Percentiles rank a stretch among this genome's conserved stretches.
These are phyloP conservation scores for Podospora pseudocomata DNA, from an alignment of 495 filamentous ascomycete species.

Conservation along the genomic window DNA sequence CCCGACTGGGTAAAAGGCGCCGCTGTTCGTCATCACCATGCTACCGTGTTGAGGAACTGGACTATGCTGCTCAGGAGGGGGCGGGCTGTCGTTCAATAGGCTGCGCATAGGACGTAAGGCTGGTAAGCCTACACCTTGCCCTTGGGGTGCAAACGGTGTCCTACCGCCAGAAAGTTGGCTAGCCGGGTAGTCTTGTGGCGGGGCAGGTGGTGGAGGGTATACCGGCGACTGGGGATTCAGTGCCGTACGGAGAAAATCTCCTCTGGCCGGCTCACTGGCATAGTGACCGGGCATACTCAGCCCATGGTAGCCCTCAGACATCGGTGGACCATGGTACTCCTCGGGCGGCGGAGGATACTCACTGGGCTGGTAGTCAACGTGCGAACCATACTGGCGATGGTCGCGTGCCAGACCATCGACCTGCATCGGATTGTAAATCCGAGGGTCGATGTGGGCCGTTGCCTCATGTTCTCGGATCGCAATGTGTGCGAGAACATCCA, in stretches of 20 bases:
- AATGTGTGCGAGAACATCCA: slow-evolving; percentile 34
- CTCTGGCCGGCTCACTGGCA: slow-evolving; percentile 16
- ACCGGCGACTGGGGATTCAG: slow-evolving; percentile 34
- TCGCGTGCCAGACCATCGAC: slow-evolving; percentile 4
- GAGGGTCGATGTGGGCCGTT: slow-evolving; percentile 10
- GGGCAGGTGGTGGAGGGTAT: slow-evolving; percentile 8
- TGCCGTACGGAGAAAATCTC: slow-evolving; percentile 42
- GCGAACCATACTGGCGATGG: background rate
- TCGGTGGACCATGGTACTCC: background rate
- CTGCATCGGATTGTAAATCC: slow-evolving; percentile 2
- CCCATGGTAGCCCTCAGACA: background rate
- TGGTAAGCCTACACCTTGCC: slow-evolving; percentile 32
- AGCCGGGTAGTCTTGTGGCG: slow-evolving; percentile 9
- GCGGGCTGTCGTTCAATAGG: slow-evolving; percentile 23
- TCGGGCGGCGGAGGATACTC: slow-evolving; percentile 17
- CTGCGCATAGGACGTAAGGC: slow-evolving; percentile 41
- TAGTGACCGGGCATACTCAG: slow-evolving; percentile 2
- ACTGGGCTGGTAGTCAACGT: slow-evolving; percentile 6
- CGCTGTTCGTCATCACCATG: slow-evolving; percentile 40
- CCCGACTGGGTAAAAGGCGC: slow-evolving; percentile 35
- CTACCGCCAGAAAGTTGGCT: slow-evolving; percentile 11
- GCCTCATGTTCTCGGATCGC: slow-evolving; percentile 19
- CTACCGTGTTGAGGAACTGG: slow-evolving; percentile 24
- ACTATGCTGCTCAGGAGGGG: slow-evolving; percentile 28
- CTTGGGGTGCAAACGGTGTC: slow-evolving; percentile 27